These are phyloP conservation scores for Hyphopichia burtonii DNA, from an alignment of 1,139 yeast genomes.

Conservation along the genomic window DNA sequence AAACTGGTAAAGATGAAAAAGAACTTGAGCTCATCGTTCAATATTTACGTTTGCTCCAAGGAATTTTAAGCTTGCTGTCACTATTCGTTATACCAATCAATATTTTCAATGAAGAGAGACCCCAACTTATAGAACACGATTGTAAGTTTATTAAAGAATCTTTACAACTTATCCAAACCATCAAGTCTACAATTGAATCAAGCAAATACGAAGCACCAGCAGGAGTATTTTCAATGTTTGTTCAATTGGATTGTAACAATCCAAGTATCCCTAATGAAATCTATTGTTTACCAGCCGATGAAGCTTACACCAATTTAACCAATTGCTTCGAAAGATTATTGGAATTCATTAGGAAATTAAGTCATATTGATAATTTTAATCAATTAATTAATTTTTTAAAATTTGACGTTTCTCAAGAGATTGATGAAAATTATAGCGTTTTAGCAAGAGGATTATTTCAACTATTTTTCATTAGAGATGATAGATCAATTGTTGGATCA, in stretches of 20 bases:
- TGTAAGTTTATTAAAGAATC: conserved; percentile 8
- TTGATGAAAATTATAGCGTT: conserved; percentile 40
- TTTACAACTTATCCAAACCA: conserved; percentile 7
- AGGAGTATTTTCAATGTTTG: conserved; percentile 45
- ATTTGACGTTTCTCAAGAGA: conserved; percentile 28
- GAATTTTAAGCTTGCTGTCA: conserved; percentile 28
- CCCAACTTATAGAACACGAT: conserved; percentile 5
- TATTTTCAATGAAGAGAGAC: conserved; percentile 13
- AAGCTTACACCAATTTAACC: conserved; percentile 30
- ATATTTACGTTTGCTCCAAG: conserved; percentile 27
- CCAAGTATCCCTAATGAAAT: conserved; percentile 55
- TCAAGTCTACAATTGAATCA: background rate
- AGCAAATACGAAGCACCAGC: conserved; percentile 16
- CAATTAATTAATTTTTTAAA: conserved; percentile 38
- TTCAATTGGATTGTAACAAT: conserved; percentile 56
- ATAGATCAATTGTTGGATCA: conserved; percentile 48
- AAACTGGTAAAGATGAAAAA: conserved; percentile 5
- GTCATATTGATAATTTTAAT: conserved; percentile 21
- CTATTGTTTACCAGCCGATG: conserved; percentile 19
- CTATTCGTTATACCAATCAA: conserved; percentile 21
- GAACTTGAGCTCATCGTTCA: conserved; percentile 15
- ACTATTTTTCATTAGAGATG: conserved; percentile 58
- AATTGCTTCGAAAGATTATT: conserved; percentile 35
- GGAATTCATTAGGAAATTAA: conserved; percentile 20
- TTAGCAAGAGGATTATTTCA: conserved; percentile 63